Evolutionary conservation across 495 filamentous ascomycete genomes (phyloP).

Genomic region (Xylaria cubensis): DNA sequence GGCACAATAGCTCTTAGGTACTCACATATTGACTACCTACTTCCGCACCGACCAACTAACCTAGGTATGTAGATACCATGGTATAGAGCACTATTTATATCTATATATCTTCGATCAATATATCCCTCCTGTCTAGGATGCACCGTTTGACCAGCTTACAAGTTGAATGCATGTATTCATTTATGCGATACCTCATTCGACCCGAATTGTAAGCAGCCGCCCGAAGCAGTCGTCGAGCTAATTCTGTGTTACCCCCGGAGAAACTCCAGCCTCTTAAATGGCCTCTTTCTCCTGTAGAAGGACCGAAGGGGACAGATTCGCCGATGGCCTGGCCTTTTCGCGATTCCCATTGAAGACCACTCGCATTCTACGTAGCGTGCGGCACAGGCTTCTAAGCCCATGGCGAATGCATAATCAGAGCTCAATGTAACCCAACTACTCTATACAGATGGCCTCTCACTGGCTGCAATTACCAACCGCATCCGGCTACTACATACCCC

Average conservation of each 20-base stretch:
- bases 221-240: background rate
- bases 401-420: constrained; percentile 1
- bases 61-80: too few species aligned
- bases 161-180: background rate
- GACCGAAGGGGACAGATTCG: constrained; percentile 14
- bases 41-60: background rate
- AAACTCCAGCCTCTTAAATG: background rate
- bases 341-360: background rate
- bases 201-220: background rate
- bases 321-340: constrained; percentile 20
- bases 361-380: constrained; percentile 1
- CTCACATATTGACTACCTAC: too few species aligned
- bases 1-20: background rate
- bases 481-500: background rate
- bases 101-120: background rate
- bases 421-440: constrained; percentile 22
- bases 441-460: background rate
- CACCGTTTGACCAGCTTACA: background rate
- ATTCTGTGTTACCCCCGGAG: background rate
- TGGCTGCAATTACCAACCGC: constrained; percentile 4
- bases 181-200: background rate
- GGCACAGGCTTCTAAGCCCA: background rate
- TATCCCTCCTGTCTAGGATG: background rate
- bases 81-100: background rate
- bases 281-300: background rate